These are phyloP conservation scores for Penicillium angulare DNA, from an alignment of 495 filamentous ascomycete species.

Conservation along the genomic window DNA sequence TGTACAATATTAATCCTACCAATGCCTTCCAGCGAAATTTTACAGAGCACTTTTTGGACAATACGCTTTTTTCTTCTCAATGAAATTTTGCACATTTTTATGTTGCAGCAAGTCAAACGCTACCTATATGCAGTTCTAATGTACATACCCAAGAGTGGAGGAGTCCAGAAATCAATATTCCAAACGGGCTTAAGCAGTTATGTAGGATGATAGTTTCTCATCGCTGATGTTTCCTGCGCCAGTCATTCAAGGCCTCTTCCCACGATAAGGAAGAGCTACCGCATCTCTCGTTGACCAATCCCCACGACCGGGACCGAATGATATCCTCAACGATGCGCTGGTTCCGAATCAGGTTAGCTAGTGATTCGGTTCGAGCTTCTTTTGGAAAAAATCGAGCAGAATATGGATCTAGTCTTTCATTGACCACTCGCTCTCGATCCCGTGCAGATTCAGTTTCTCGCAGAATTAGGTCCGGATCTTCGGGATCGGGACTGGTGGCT, in stretches of 20 bases:
- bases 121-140: not conserved
- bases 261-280: slow-evolving; percentile 54
- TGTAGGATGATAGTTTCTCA: slow-evolving; percentile 7
- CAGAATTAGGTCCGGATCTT: slow-evolving; percentile 75
- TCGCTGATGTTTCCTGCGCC: slow-evolving; percentile 45
- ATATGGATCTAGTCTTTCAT: slow-evolving; percentile 93
- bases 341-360: slow-evolving; percentile 76
- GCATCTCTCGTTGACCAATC: slow-evolving; percentile 76
- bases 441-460: slow-evolving; percentile 67
- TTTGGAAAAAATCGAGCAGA: slow-evolving; percentile 78
- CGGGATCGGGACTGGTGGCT: slow-evolving; percentile 81
- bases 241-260: slow-evolving; percentile 63
- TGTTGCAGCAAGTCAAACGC: slow-evolving; percentile 6
- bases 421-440: slow-evolving; percentile 71
- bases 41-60: no score
- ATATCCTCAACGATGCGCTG: slow-evolving; percentile 87
- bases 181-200: slow-evolving; percentile 5
- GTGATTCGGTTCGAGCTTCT: slow-evolving; percentile 78
- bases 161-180: not conserved
- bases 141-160: not conserved
- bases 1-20: no score
- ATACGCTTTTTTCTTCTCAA: not conserved
- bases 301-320: slow-evolving; percentile 80
- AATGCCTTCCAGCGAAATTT: no score
- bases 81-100: not conserved